Conservation (phyloP, 2,329 filamentous ascomycete genomes). For the Diaporthe aspalathi region DNA sequence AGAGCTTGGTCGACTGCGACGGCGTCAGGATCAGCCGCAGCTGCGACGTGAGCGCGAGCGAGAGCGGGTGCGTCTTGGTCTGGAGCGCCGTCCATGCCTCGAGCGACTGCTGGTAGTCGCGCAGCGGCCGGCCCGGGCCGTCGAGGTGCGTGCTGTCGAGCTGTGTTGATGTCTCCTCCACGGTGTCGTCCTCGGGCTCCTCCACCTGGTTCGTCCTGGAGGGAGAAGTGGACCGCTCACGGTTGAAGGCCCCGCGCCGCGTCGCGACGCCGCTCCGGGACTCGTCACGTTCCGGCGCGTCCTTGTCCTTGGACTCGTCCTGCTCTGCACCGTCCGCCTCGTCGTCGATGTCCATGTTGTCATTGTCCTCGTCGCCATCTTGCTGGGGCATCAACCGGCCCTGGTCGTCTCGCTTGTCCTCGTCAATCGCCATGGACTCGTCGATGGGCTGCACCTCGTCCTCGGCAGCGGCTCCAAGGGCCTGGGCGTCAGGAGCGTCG, state of each 20-base stretch:
- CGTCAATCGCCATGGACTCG: conserved; percentile 87
- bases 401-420: conserved; percentile 66
- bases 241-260: conserved; percentile 68
- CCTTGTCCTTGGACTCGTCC: conserved; percentile 53
- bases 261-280: conserved; percentile 70
- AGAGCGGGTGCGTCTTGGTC: conserved; percentile 83
- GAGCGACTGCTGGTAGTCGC: conserved; percentile 68
- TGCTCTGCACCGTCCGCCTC: conserved; percentile 55
- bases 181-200: conserved; percentile 51
- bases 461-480: conserved; percentile 86
- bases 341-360: conserved; percentile 51
- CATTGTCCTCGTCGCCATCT: conserved; percentile 55
- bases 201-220: conserved; percentile 46
- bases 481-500: conserved; percentile 85
- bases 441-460: conserved; percentile 89
- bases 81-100: conserved; percentile 89
- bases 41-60: conserved; percentile 90
- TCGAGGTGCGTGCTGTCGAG: conserved; percentile 80
- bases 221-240: conserved; percentile 55
- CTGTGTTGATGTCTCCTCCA: conserved; percentile 69
- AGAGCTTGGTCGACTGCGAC: conserved; percentile 94
- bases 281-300: conserved; percentile 63
- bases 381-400: conserved; percentile 64
- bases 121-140: conserved; percentile 54
- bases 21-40: conserved; percentile 95